phyloP scores from a whole-genome alignment of 805 yeast genomes.

The Cephaloascus albidus region DNA sequence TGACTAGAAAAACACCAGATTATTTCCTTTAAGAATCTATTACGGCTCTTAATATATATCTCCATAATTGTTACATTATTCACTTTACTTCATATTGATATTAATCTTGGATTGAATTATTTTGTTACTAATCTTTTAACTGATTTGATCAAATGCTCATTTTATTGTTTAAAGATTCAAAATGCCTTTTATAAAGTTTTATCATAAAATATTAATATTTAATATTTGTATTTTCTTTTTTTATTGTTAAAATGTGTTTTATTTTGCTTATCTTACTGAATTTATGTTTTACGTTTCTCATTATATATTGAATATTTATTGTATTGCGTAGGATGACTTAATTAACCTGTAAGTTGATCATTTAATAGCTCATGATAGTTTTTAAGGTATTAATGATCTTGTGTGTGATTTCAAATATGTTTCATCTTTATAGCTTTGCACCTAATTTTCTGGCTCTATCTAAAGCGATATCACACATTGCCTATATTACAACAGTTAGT shows the following conservation, averaged over 20 bases:
- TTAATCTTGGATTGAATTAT: background rate
- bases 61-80: background rate
- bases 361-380: no score
- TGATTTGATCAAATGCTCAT: background rate
- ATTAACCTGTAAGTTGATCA: no score
- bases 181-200: background rate
- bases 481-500: no score
- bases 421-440: constrained; percentile 22
- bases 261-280: background rate
- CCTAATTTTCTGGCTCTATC: constrained; percentile 60
- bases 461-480: constrained; percentile 86
- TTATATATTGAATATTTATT: no score
- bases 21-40: constrained; percentile 56
- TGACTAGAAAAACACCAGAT: constrained; percentile 94
- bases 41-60: no score
- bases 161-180: background rate
- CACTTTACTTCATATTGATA: background rate
- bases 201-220: no score
- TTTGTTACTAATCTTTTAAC: background rate
- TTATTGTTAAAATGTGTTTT: background rate
- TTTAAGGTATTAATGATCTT: no score
- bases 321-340: no score
- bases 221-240: background rate
- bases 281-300: background rate
- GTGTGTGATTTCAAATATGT: no score